phyloP scores from a whole-genome alignment of 495 filamentous ascomycete species.

The Physcia stellaris region DNA sequence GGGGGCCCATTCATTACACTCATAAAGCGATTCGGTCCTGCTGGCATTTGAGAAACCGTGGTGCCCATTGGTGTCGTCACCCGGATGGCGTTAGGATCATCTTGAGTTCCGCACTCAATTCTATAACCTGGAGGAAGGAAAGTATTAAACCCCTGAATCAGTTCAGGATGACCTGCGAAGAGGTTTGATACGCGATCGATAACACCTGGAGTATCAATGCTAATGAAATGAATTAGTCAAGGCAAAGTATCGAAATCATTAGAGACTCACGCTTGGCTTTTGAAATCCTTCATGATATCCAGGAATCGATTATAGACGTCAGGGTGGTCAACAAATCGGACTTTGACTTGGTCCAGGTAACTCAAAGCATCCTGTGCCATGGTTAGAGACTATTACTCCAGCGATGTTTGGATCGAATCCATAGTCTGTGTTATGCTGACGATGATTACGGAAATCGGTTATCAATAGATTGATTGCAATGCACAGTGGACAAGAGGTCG shows the following conservation, averaged over 20 bases:
- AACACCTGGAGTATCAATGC: slow-evolving; percentile 95
- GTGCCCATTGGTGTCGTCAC: slow-evolving; percentile 94
- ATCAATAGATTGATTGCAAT: too few species aligned
- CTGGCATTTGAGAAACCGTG: slow-evolving; percentile 23
- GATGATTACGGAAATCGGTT: too few species aligned
- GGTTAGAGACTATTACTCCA: too few species aligned
- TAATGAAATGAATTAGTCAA: slow-evolving; percentile 22
- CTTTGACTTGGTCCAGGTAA: slow-evolving; percentile 97
- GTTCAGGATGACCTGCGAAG: slow-evolving; percentile 88
- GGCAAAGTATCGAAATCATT: background rate
- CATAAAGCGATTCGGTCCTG: slow-evolving; percentile 10
- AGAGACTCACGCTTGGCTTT: slow-evolving; percentile 74
- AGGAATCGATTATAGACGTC: slow-evolving; percentile 97
- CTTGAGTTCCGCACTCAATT: slow-evolving; percentile 86
- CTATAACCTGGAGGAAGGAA: slow-evolving; percentile 95
- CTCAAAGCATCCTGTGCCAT: slow-evolving; percentile 90
- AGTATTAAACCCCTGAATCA: slow-evolving; percentile 98
- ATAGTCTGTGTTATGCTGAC: too few species aligned
- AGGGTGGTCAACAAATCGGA: slow-evolving; percentile 90
- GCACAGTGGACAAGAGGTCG: background rate
- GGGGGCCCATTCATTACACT: slow-evolving; percentile 7
- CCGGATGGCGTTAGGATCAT: slow-evolving; percentile 87
- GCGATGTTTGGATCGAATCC: too few species aligned
- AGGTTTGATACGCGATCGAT: slow-evolving; percentile 95
- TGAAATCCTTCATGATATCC: slow-evolving; percentile 99